A percentile compares a stretch with the other conserved stretches of the same genome.
phyloP scores from a whole-genome alignment of 1,139 yeast genomes.

The Debaryomyces fabryi region DNA sequence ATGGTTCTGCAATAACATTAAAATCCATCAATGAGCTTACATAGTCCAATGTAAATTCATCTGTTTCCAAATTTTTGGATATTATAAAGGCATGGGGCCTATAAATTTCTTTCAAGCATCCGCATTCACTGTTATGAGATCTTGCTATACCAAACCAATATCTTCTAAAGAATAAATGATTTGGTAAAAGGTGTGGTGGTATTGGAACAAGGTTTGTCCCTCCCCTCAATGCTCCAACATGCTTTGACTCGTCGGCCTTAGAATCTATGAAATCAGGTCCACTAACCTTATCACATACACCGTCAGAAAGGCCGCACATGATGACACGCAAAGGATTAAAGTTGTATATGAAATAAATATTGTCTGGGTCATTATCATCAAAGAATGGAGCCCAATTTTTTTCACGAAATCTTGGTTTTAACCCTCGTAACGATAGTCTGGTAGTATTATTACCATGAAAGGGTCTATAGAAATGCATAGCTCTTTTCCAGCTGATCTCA shows the following conservation, averaged over 20 bases:
- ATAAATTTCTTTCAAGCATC: slow-evolving; percentile 20
- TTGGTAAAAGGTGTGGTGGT: slow-evolving; percentile 6
- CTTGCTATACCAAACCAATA: slow-evolving; percentile 22
- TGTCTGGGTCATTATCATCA: slow-evolving; percentile 11
- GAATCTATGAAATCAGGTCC: slow-evolving; percentile 18
- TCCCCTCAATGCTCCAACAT: slow-evolving; percentile 23
- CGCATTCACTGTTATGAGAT: slow-evolving; percentile 17
- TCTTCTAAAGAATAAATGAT: slow-evolving; percentile 6
- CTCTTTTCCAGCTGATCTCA: slow-evolving; percentile 15
- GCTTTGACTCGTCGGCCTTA: slow-evolving; percentile 14
- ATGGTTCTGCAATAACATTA: slow-evolving; percentile 21
- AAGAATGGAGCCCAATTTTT: slow-evolving; percentile 21
- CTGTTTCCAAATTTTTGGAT: slow-evolving; percentile 14
- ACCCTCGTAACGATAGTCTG: slow-evolving; percentile 9
- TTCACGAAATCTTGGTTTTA: slow-evolving; percentile 16
- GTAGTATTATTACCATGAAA: slow-evolving; percentile 10
- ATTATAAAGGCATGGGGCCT: slow-evolving; percentile 24
- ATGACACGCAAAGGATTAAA: slow-evolving; percentile 21
- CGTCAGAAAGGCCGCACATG: slow-evolving; percentile 18
- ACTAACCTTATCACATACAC: slow-evolving; percentile 17
- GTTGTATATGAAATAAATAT: slow-evolving; percentile 22
- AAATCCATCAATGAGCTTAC: slow-evolving; percentile 24
- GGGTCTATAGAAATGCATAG: slow-evolving; percentile 18
- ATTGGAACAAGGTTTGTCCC: slow-evolving; percentile 19
- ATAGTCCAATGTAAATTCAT: slow-evolving; percentile 18